phyloP scores from a whole-genome alignment of 2,329 filamentous ascomycete genomes.

The Diaporthe sp. region DNA sequence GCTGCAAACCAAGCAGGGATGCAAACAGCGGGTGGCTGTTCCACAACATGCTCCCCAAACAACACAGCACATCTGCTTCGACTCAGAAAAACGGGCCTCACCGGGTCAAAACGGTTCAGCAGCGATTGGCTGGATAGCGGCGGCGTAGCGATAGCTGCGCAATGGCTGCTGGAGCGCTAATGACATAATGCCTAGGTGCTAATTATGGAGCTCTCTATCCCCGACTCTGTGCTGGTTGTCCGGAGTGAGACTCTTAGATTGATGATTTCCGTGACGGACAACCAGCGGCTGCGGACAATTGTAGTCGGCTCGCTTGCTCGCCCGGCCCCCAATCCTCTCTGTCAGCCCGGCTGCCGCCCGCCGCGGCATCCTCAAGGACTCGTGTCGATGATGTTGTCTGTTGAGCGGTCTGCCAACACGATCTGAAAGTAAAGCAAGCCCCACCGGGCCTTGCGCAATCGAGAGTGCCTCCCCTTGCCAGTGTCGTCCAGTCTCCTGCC shows the following conservation, averaged over 20 bases:
- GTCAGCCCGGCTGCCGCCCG: neutral
- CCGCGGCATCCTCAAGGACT: neutral
- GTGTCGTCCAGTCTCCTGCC: neutral
- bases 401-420: conserved; percentile 1
- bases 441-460: conserved; percentile 39
- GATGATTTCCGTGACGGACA: conserved; percentile 26
- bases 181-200: conserved; percentile 40
- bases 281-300: conserved; percentile 15
- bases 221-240: conserved; percentile 5
- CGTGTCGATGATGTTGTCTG: conserved; percentile 31
- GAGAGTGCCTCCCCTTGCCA: conserved; percentile 25
- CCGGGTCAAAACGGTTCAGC: conserved; percentile 27
- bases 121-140: conserved; percentile 39
- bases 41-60: conserved; percentile 4
- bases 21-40: conserved; percentile 14
- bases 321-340: neutral
- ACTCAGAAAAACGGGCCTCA: conserved; percentile 23
- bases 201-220: conserved; percentile 29
- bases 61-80: conserved; percentile 21
- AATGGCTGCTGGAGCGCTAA: conserved; percentile 17
- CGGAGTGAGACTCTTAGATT: conserved; percentile 6
- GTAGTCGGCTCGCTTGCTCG: conserved; percentile 16
- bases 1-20: conserved; percentile 6
- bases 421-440: conserved; percentile 36
- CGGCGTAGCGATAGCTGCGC: conserved; percentile 25